Conservation (phyloP, 495 filamentous ascomycete species). For the Ramalina peruviana region DNA sequence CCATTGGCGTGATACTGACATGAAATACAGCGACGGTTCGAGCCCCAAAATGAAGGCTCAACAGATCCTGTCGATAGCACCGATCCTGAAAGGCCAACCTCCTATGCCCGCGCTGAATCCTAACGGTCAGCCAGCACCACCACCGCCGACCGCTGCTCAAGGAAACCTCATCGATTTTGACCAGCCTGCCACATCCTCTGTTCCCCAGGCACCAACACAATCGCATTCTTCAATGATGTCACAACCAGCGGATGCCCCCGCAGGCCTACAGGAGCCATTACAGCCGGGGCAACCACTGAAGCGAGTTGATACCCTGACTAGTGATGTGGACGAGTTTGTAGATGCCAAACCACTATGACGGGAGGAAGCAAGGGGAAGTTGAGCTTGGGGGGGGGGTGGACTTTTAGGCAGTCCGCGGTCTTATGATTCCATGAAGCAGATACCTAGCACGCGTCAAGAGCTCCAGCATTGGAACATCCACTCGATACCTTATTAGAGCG, state of each 20-base stretch:
- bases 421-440: not conserved
- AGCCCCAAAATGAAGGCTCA: constrained; percentile 61
- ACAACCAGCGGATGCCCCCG: not conserved
- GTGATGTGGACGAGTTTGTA: constrained; percentile 41
- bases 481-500: no score
- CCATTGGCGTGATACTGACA: not conserved
- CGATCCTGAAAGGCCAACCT: constrained; percentile 66
- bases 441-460: not conserved
- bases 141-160: constrained; percentile 5
- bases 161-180: constrained; percentile 28
- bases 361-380: not conserved
- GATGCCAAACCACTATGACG: constrained; percentile 32
- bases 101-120: constrained; percentile 25
- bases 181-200: constrained; percentile 7
- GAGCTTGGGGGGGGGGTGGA: not conserved
- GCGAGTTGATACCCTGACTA: constrained; percentile 35
- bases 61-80: constrained; percentile 77
- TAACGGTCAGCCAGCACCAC: constrained; percentile 18
- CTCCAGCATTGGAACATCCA: not conserved
- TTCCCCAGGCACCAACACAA: constrained; percentile 1
- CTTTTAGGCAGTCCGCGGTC: no score
- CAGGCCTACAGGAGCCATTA: constrained; percentile 18
- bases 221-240: constrained; percentile 4
- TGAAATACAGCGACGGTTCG: constrained; percentile 42
- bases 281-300: constrained; percentile 20